Percentiles rank a stretch among this genome's conserved stretches.
Evolutionary conservation across 306 rosid species (phyloP).

Genomic region (Glycine latifolia): DNA sequence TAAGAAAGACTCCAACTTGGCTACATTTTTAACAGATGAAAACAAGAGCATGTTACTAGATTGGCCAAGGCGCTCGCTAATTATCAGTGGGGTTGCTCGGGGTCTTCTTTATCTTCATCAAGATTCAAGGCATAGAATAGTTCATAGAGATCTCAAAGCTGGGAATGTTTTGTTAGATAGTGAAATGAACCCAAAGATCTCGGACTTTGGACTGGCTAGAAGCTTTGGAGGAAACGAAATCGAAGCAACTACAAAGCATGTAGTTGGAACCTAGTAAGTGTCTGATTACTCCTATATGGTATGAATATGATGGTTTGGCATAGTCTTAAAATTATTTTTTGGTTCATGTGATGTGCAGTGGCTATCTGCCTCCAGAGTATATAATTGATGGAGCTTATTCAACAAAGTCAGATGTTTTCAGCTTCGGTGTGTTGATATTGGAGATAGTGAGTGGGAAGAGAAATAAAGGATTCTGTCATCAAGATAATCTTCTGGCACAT

Average conservation of each 20-base stretch:
- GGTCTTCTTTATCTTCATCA: slow-evolving; percentile 67
- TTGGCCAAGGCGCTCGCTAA: slow-evolving; percentile 50
- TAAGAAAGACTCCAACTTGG: not conserved
- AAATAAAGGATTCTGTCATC: slow-evolving; percentile 36
- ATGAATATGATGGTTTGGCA: not conserved
- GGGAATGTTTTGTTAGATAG: slow-evolving; percentile 33
- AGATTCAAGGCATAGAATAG: not conserved
- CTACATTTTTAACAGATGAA: slow-evolving; percentile 33
- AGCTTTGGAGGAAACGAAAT: slow-evolving; percentile 43
- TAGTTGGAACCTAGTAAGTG: slow-evolving; percentile 46
- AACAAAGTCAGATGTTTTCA: slow-evolving; percentile 45
- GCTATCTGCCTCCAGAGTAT: slow-evolving; percentile 40
- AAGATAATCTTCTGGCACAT: slow-evolving; percentile 42
- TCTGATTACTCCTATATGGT: not conserved
- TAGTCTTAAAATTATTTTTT: not conserved
- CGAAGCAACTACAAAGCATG: slow-evolving; percentile 26
- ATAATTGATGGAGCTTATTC: slow-evolving; percentile 35
- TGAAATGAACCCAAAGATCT: slow-evolving; percentile 42
- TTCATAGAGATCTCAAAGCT: slow-evolving; percentile 43
- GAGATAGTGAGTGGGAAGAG: slow-evolving; percentile 45
- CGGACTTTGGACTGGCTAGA: slow-evolving; percentile 44
- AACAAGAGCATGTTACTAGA: slow-evolving; percentile 30
- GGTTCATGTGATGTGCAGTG: slow-evolving; percentile 5
- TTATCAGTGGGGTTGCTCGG: slow-evolving; percentile 52
- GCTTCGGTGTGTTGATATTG: slow-evolving; percentile 39